These are phyloP conservation scores for Globisporangium cystogenes DNA, from an alignment of 352 stramenopile genomes.

Conservation along the genomic window DNA sequence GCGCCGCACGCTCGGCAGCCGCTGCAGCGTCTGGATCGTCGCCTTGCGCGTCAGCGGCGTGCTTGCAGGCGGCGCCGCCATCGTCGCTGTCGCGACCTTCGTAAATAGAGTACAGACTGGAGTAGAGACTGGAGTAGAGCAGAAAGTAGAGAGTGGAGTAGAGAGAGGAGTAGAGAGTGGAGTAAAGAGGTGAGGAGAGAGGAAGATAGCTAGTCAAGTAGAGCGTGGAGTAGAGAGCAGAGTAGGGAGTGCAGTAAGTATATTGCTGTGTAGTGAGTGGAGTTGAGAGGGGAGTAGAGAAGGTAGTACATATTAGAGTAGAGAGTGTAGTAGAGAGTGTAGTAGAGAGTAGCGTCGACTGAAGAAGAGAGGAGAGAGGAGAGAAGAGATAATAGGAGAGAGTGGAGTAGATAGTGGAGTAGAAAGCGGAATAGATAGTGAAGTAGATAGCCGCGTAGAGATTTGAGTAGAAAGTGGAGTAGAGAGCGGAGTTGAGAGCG, in stretches of 20 bases:
- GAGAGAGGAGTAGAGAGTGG: not conserved
- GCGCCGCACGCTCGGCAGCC: conserved; percentile 23
- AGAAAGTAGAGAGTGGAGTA: too few species aligned
- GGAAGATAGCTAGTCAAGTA: too few species aligned
- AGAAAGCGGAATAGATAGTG: not conserved
- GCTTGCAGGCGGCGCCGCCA: not conserved
- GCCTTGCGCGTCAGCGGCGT: conserved; percentile 10
- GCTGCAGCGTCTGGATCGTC: conserved; percentile 19
- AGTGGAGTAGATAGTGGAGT: not conserved
- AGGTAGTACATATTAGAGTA: too few species aligned
- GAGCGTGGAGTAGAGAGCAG: too few species aligned
- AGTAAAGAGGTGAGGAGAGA: not conserved
- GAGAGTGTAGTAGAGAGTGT: too few species aligned
- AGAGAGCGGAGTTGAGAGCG: not conserved
- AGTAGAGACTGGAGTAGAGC: too few species aligned
- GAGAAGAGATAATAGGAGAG: not conserved
- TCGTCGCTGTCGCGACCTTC: not conserved
- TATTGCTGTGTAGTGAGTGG: too few species aligned
- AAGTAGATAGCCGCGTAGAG: not conserved
- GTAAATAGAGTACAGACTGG: not conserved
- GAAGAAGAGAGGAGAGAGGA: not conserved
- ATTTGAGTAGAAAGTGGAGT: not conserved
- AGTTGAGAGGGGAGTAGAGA: too few species aligned
- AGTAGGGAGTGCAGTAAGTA: not conserved
- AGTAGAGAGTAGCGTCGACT: not conserved